phyloP scores from a whole-genome alignment of 768 basidiomycete species.

The Amanita muscaria region DNA sequence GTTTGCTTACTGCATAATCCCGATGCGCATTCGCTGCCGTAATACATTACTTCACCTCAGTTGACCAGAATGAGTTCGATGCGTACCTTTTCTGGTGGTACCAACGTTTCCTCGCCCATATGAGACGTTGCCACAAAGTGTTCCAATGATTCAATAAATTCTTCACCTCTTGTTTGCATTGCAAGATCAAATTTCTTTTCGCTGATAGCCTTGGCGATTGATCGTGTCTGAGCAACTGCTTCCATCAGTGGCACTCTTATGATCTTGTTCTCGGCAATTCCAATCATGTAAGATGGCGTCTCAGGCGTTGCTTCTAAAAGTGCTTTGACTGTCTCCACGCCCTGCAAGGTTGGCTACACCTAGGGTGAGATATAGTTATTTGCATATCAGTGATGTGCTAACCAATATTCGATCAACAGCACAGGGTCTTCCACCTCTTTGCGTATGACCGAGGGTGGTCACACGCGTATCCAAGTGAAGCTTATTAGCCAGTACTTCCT shows the following conservation, averaged over 20 bases:
- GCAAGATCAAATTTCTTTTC: constrained; percentile 81
- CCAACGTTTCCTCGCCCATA: constrained; percentile 40
- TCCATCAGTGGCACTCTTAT: constrained; percentile 86
- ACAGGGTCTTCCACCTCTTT: constrained; percentile 90
- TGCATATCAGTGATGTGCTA: constrained; percentile 14
- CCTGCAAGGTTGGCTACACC: constrained; percentile 87
- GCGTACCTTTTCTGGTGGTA: constrained; percentile 44
- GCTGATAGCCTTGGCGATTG: constrained; percentile 75
- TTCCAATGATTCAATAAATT: constrained; percentile 79
- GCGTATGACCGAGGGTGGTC: constrained; percentile 94
- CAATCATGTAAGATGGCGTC: constrained; percentile 97
- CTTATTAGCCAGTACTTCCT: constrained; percentile 76
- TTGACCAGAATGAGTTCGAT: no score
- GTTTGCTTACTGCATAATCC: constrained; percentile 75
- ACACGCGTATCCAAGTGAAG: constrained; percentile 93
- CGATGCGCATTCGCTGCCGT: constrained; percentile 63
- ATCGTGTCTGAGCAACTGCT: constrained; percentile 89
- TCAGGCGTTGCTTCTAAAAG: constrained; percentile 79
- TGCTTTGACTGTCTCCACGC: constrained; percentile 85
- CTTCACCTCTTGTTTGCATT: constrained; percentile 82
- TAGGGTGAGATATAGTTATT: not conserved
- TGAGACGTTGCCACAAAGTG: constrained; percentile 76
- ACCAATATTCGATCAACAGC: constrained; percentile 91
- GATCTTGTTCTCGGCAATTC: constrained; percentile 92
- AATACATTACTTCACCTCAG: no score